These are phyloP conservation scores for Xylaria sp. DNA, from an alignment of 2,329 filamentous ascomycete species.

Conservation along the genomic window DNA sequence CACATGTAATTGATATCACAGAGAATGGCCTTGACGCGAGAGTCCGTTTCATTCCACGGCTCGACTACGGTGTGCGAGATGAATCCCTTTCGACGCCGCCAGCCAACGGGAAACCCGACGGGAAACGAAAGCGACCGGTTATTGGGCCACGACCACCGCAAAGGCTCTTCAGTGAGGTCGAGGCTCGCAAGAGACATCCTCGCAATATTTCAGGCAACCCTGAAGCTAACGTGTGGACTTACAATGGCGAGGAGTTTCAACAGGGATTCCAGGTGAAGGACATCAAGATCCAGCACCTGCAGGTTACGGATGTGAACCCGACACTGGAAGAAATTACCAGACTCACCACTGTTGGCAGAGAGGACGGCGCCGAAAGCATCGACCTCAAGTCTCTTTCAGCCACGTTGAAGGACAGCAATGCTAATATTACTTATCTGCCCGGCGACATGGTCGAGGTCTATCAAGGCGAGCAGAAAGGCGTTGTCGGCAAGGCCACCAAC, in stretches of 20 bases:
- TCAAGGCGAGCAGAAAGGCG: slow-evolving; percentile 90
- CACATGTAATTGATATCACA: slow-evolving; percentile 89
- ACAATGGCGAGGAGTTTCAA: slow-evolving; percentile 86
- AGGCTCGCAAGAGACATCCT: slow-evolving; percentile 86
- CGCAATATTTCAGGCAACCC: slow-evolving; percentile 65
- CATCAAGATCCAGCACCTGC: slow-evolving; percentile 83
- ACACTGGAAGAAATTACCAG: slow-evolving; percentile 94
- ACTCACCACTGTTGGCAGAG: slow-evolving; percentile 82
- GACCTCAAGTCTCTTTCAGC: slow-evolving; percentile 89
- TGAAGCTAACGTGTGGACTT: slow-evolving; percentile 80
- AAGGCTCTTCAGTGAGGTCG: slow-evolving; percentile 87
- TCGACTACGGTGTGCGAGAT: slow-evolving; percentile 90
- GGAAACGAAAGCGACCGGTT: slow-evolving; percentile 78
- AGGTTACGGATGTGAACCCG: slow-evolving; percentile 89
- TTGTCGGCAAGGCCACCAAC: slow-evolving; percentile 81
- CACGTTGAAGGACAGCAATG: slow-evolving; percentile 82
- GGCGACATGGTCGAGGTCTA: slow-evolving; percentile 98
- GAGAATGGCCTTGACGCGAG: slow-evolving; percentile 88
- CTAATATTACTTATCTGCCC: slow-evolving; percentile 81
- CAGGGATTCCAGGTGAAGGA: slow-evolving; percentile 94
- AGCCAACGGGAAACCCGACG: no score
- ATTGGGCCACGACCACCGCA: slow-evolving; percentile 77
- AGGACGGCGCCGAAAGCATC: slow-evolving; percentile 91
- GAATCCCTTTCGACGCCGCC: slow-evolving; percentile 59
- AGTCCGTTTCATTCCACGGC: slow-evolving; percentile 83